Base-by-base conservation (phyloP, 176 grass and related monocot genomes). In the Bothriochloa decipiens region DNA sequence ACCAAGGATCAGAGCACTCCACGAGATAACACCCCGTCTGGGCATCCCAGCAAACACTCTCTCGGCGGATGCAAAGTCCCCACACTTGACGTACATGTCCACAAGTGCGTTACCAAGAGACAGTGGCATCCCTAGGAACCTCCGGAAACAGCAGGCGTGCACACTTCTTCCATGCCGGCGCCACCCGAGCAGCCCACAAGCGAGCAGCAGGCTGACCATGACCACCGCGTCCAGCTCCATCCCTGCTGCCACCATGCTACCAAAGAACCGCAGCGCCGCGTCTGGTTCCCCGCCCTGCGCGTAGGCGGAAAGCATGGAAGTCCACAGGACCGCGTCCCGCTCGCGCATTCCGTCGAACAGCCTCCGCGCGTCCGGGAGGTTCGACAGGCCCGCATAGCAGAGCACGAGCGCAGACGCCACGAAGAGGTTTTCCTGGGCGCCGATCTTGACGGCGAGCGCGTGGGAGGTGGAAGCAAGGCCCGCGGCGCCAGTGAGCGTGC, bases 51-150 rank as follows among this genome's bases (percentile, higher is more conserved):
- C 42, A 27, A 97, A 97, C 15, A 88, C 74, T 50, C 77, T 88
- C 53, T 85, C 77, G 2, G 94, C 94, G 15, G 63, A 91, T 2
- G 55, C 85, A 80, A 93, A 89, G 28, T 88, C 89, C 4, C 91
- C 94, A 3, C 91, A 93, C 74, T 97, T 97, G 23, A 91, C 87
- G 23, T 97, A 93, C 89, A 86, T 91, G 80, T 97, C 94, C 11
- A 91, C 73, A 2, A 97, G 87, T 1, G 89, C 91, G 72, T 97
- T 97, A 29, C 87, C 82, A 6, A 97, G 81, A 3, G 72, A 75
- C 28, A 92, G 79, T 1, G 87, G 79, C 5, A 90, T 70, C 68
- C 87, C 60, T 2, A 45, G 18, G 23, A 84, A 75, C 81, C 76
- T 90, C 57, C 89, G 72, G 7, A 97, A 8, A 26, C 85, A 83